These are phyloP conservation scores for Trametes cubensis DNA, from an alignment of 768 basidiomycete species.

Conservation along the genomic window DNA sequence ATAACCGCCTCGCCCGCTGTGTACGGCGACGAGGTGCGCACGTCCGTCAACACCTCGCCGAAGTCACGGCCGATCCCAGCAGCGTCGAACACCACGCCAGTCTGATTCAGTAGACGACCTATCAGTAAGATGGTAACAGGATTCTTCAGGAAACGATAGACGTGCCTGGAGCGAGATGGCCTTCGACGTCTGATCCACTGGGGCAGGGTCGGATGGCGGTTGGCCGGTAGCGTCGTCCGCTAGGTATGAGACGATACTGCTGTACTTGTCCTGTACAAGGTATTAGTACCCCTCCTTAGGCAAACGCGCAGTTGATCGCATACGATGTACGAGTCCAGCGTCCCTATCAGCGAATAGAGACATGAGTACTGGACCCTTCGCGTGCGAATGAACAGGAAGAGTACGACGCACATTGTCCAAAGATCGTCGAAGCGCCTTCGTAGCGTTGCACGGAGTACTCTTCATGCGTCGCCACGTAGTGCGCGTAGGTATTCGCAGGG, in stretches of 20 bases:
- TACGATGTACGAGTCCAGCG: conserved; percentile 74
- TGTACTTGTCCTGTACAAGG: conserved; percentile 54
- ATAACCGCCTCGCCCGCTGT: conserved; percentile 57
- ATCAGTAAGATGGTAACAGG: neutral
- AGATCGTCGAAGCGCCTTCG: conserved; percentile 81
- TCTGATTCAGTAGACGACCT: conserved; percentile 40
- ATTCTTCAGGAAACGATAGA: neutral
- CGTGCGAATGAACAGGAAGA: conserved; percentile 6
- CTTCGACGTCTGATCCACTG: conserved; percentile 62
- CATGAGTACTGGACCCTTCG: neutral
- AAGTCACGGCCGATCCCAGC: conserved; percentile 60
- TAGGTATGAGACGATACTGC: conserved; percentile 64
- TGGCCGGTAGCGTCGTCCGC: conserved; percentile 49
- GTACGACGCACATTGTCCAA: conserved; percentile 62
- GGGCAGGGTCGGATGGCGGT: conserved; percentile 65
- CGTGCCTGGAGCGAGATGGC: conserved; percentile 70
- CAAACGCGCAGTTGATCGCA: neutral
- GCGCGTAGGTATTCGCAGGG: conserved; percentile 80
- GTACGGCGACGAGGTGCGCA: conserved; percentile 50
- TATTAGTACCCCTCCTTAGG: neutral
- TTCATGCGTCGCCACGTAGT: conserved; percentile 73
- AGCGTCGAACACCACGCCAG: conserved; percentile 62
- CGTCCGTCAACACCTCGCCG: conserved; percentile 63
- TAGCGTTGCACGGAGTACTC: conserved; percentile 78
- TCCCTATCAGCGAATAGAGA: conserved; percentile 44